Base-by-base conservation (phyloP, 1,139 yeast species). In the Taphrina populina region DNA sequence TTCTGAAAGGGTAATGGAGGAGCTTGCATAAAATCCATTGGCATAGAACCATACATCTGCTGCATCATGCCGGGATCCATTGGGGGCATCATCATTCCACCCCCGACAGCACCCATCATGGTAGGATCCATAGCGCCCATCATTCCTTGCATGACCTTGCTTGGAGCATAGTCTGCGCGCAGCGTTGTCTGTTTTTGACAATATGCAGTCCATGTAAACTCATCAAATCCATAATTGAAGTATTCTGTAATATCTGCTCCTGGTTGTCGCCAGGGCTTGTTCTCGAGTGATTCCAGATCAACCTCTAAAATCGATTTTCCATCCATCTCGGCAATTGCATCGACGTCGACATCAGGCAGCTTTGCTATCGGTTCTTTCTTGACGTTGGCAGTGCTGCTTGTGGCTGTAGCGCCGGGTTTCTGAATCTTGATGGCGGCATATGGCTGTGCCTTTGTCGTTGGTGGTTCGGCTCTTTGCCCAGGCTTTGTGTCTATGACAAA, bases 221-320 rank as follows among this genome's bases (percentile, higher is more conserved):
- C 99, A 68, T 94, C 95, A 67, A 92, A 92, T 1, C 98, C 98
- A 65, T 83, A 92, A 70, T 92, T 92, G 74, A 92, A 92, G 69
- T 88, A 92, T 69, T 92, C 98, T 2, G 95, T 80, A 40, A 87
- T 74, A 69, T 92, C 96, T 2, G 96, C 95, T 52, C 65, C 65
- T 0, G 97, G 97, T 62, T 86, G 83, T 66, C 98, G 78, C 99
- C 99, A 92, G 2, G 98, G 98, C 71, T 94, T 94, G 62, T 88
- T 95, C 62, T 87, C 88, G 45, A 90, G 73, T 51, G 82, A 84
- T 61, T 86, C 95, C 17, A 90, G 76, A 62, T 87, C 84, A n/a
- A 90, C 76, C 63, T 84, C 83, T 0, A 95, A 86, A 52, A 94
- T 74, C 2, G 95, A 95, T 63, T 81, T 78, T 3, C 95, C 97